Base-by-base conservation (phyloP, 2,329 filamentous ascomycete species). In the Lachnellula cervina region DNA sequence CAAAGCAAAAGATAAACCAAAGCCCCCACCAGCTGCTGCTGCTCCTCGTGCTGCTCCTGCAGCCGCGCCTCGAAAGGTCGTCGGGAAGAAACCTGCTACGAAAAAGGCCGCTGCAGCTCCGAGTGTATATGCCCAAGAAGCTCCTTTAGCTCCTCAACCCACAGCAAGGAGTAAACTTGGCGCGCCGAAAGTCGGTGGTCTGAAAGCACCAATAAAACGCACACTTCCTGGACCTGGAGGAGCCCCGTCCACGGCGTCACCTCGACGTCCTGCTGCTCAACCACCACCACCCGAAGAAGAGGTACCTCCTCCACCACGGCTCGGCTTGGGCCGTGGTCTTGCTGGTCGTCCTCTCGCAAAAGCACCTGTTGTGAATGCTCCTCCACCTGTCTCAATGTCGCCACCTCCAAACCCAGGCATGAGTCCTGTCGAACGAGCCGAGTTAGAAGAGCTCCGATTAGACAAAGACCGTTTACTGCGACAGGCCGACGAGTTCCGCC, bases 1-100 rank as follows among this genome's bases (percentile, higher is more conserved):
- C 52, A 92, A 90, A 69, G 88, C 90, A 28, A 95, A 94, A 70
- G 90, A 91, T 69, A 96, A 96, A 74, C 93, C 93, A 0, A 97
- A 97, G 75, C 82, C 90, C 50, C 77, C 80, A 23, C 82, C 84
- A 8, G 76, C 84, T n/a, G 28, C 28, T 32, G 77, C 83, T 2
- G 80, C 82, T 38, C 79, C 78, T 5, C 76, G 75, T 54, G 78
- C 75, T 7, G 77, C 78, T 1, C 61, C 66, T 23, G 69, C 67
- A n/a, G 68, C 75, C 2, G 66, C 69, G 0, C 53, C 68, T 6
- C 80, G 78, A 66, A 83, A 81, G 64, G 66, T 75, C 25, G 66
- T 60, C 74, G 64, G 71, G 47, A 81, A 80, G 65, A 80, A 79
- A 61, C 70, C 77, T 8, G 68, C 19, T 5, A 7, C 42, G 46